Base-by-base conservation (phyloP, 495 filamentous ascomycete species). In the Aspergillus saccharolyticus region DNA sequence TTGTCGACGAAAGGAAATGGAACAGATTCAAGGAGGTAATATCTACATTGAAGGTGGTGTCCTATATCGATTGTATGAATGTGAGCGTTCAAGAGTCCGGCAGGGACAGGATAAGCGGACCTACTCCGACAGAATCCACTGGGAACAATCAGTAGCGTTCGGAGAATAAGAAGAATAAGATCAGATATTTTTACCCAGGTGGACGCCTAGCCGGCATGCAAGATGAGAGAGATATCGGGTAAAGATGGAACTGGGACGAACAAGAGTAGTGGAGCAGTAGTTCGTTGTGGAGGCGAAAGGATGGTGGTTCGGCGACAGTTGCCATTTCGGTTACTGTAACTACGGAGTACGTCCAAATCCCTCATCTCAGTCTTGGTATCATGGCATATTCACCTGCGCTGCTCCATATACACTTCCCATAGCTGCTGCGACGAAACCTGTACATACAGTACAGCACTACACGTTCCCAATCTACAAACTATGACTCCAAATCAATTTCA, bases 91-190 rank as follows among this genome's bases (percentile, higher is more conserved):
- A 49, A 21, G 3, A 47, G 15, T 3, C 45, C 20, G 0, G 15
- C 2, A 39, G 12, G 33, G 33, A 22, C 46, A 25, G 15, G 9
- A 5, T 2, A 25, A 10, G 46, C 4, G 3, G 6, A 22, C 60
- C 16, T 58, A 62, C 59, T 57, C 14, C 59, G 55, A 33, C 60
- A 62, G 39, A 55, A 48, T 19, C 55, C 44, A 49, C 60, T 62
- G 12, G 45, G 14, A 1, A 3, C 28, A n/a, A 49, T 47, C 43
- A 48, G 45, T 18, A 21, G 20, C 3, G 22, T 15, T 20, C 24
- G 9, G 3, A 28, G 9, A 28, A 28, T 28, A 28, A 28, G 9
- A 28, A 4, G 9, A 4, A 3, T 28, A 49, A 49, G 15, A 6
- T 2, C 18, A 19, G 19, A 47, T 2, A 1, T 24, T 1, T 52